phyloP scores from a whole-genome alignment of 2,329 filamentous ascomycete species.

The Ceratocystis alfenasii region DNA sequence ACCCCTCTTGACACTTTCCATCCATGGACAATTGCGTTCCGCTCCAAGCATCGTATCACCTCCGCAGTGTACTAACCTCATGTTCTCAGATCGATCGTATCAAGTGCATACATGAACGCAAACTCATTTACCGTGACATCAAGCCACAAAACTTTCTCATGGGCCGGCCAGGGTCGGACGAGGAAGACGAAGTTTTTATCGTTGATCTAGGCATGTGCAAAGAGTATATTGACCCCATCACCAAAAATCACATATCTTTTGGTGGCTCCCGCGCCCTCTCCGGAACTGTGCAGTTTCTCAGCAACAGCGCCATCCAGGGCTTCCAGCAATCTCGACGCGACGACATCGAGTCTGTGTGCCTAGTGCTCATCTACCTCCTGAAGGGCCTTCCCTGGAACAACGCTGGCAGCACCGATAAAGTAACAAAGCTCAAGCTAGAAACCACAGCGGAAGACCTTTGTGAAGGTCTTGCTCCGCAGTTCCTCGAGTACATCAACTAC shows the following conservation, averaged over 20 bases:
- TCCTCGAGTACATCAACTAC: slow-evolving; percentile 19
- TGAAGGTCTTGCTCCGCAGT: slow-evolving; percentile 16
- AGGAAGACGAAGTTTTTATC: slow-evolving; percentile 14
- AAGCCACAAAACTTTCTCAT: slow-evolving; percentile 84
- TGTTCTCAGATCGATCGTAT: slow-evolving; percentile 18
- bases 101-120: slow-evolving; percentile 28
- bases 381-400: slow-evolving; percentile 20
- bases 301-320: slow-evolving; percentile 18
- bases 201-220: slow-evolving; percentile 21
- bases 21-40: no score
- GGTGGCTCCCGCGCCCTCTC: slow-evolving; percentile 16
- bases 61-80: not conserved
- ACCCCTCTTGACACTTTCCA: no score
- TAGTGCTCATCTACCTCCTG: slow-evolving; percentile 19
- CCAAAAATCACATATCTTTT: slow-evolving; percentile 15
- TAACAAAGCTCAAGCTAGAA: slow-evolving; percentile 17
- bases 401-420: slow-evolving; percentile 13
- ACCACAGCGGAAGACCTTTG: slow-evolving; percentile 15
- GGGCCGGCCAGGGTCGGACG: slow-evolving; percentile 12
- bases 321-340: slow-evolving; percentile 19
- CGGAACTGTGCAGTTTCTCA: slow-evolving; percentile 20
- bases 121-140: slow-evolving; percentile 80
- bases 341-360: slow-evolving; percentile 16
- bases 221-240: slow-evolving; percentile 19
- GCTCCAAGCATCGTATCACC: no score